Conservation (phyloP, 352 stramenopile species). For the Nothophytophthora sp. region DNA sequence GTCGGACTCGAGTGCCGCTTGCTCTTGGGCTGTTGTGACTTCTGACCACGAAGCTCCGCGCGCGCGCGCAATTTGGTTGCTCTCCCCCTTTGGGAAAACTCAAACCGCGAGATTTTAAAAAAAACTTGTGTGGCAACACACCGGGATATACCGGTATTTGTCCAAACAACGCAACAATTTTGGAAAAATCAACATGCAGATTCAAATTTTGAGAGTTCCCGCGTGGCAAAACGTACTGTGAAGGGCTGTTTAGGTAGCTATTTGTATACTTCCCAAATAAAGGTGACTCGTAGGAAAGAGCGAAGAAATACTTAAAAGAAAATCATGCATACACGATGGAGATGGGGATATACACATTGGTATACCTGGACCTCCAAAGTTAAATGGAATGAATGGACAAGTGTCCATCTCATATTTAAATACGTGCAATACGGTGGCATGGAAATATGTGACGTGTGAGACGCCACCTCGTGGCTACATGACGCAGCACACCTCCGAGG, state of each 20-base stretch:
- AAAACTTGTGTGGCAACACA: conserved; percentile 1
- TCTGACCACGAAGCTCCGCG: neutral
- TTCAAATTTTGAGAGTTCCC: conserved; percentile 17
- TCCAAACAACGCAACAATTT: neutral
- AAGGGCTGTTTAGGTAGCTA: neutral
- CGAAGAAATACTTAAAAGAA: too few species aligned
- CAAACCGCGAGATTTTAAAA: neutral
- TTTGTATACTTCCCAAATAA: too few species aligned
- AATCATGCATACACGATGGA: too few species aligned
- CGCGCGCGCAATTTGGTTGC: conserved; percentile 1
- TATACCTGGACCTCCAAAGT: too few species aligned
- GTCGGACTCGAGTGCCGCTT: neutral
- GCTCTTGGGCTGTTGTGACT: conserved; percentile 2
- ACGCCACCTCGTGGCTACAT: conserved; percentile 44
- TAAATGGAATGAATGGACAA: too few species aligned
- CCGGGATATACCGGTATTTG: neutral
- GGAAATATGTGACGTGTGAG: conserved; percentile 31
- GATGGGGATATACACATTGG: too few species aligned
- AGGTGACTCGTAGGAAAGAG: too few species aligned
- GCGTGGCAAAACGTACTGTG: neutral
- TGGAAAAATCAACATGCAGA: too few species aligned
- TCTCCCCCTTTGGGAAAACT: neutral
- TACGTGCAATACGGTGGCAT: too few species aligned
- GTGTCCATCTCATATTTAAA: too few species aligned
- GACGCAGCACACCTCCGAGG: conserved; percentile 61